Base-by-base conservation (phyloP, 495 filamentous ascomycete genomes). In the Talaromyces ruber region DNA sequence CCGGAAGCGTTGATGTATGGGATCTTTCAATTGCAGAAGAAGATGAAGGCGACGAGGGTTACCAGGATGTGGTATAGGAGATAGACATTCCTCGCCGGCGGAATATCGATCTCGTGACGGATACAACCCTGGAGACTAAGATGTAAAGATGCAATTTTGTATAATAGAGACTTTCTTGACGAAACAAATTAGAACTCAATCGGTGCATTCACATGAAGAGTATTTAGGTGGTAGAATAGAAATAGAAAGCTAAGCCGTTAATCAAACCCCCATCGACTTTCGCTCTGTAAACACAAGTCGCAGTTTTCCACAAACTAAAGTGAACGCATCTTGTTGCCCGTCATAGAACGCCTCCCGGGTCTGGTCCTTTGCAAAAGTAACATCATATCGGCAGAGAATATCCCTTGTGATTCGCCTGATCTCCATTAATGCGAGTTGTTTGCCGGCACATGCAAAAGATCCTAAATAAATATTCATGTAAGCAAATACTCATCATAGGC, bases 1-100 rank as follows among this genome's bases (percentile, higher is more conserved):
- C 82, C 82, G 60, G 92, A 97, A 76, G 92, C 91, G 22, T 78
- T 96, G 59, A 88, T 96, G 84, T 91, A 93, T 71, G 92, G 90
- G 26, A 86, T 93, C 65, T 89, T 93, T 70, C 88, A 90, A 72
- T 74, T 94, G 63, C 90, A 94, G 81, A 88, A 89, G 77, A 95
- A 94, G 84, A 90, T 91, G 83, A 74, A 88, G 69, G 80, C 90
- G 68, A 93, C 90, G 18, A 63, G 66, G 63, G 71, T 79, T 8
- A 80, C 78, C 7, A 71, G 79, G 61, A 78, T 76, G 72, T 77
- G 74, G 75, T 76, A 78, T 64, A 66, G 70, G 26, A 25, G 51
- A 9, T 54, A 47, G 43, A n/a, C 12, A 16, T 16, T 16, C 9
- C 30, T 34, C 3, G 30, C 8, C 11, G 0, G 30, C 8, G 30